Evolutionary conservation across 306 rosid genomes (phyloP), one percentile per base, ranked within the genome.

Genomic region (Sophora flavescens): DNA sequence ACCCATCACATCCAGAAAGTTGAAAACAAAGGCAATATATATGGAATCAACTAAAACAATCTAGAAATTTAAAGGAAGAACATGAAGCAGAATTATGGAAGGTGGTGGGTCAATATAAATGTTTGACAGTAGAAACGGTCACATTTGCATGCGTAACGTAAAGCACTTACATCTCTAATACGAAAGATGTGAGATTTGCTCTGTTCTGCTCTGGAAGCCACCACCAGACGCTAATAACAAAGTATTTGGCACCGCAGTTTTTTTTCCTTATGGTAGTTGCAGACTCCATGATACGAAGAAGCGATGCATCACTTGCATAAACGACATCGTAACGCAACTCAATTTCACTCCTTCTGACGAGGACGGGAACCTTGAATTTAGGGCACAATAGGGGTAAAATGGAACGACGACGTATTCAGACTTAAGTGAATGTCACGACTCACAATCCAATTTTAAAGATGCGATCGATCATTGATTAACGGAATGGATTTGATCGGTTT

Each of bases 1-100:
- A 45, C 56, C 38, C 35, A 61, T 59, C 70, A 61, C 33, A 61
- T 4, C 62, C 54, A 52, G 17, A 56, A 76, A 48, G 67, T 16
- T 69, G 48, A 36, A 18, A 36, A 52, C 36, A 52, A 44, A 50
- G 45, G n/a, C 41, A 28, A 8, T 8, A 48, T 8, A 32, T 5
- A 50, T 2, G 45, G 74, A 68, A 68, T 48, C 57, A 67, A 35
- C 41, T 67, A 67, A 67, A 45, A 2, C 5, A 66, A 44, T 44
- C 22, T 22, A 69, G 15, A 63, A 39, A n/a, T 63, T 8, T 4
- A 4, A 39, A 44, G 16, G 36, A 63, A 18, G 36, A 63, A 18
- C 6, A 11, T 18, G 56, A 4, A 41, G 10, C 17, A 66, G 12
- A 66, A 38, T 18, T 3, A 63, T 63, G 13, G 6, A 63, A 26